Base-by-base conservation (phyloP, 2,329 filamentous ascomycete genomes). In the Ophiosphaerella narmari region DNA sequence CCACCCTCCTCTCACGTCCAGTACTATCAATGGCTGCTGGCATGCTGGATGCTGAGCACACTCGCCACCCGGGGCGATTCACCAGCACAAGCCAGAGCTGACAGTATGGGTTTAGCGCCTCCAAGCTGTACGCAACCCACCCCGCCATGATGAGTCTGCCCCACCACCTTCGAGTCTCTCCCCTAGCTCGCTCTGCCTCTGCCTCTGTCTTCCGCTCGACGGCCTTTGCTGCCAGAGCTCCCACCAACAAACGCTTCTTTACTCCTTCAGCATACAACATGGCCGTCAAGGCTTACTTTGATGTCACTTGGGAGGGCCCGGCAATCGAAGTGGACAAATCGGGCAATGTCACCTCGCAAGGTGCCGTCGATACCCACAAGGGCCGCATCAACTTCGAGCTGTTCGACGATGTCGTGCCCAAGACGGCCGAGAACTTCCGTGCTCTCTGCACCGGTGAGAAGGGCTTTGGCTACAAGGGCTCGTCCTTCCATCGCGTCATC, bases 401-500 rank as follows among this genome's bases (percentile, higher is more conserved):
- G 74, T 96, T 81, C 83, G 84, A 93, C 74, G 83, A 91, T 63
- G 82, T 86, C 55, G 91, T 96, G 74, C 93, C 93, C 76, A 94
- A 89, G 86, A 97, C 93, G 48, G 82, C 84, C 65, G 81, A 84
- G 76, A 94, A 94, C 86, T 95, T 95, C 86, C 84, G 83, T 65
- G 85, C 86, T 74, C 88, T 94, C 71, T 91, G 88, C 87, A 91
- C 86, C 59, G 82, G 82, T 65, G 83, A 89, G 81, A 85, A 90
- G 79, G 90, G 89, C 72, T 87, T 89, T 76, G 90, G 90, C 67
- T 96, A 95, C 83, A 77, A 84, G 75, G 86, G 85, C 73, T 94
- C 90, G 66, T 82, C 83, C 63, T 96, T 96, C 87, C 91, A 96
- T 85, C 90, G 91, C 68, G 87, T 96, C 78, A 96, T 96, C 78